These are phyloP conservation scores for Sungouiella thailandica DNA, from an alignment of 805 yeast species.

Conservation along the genomic window DNA sequence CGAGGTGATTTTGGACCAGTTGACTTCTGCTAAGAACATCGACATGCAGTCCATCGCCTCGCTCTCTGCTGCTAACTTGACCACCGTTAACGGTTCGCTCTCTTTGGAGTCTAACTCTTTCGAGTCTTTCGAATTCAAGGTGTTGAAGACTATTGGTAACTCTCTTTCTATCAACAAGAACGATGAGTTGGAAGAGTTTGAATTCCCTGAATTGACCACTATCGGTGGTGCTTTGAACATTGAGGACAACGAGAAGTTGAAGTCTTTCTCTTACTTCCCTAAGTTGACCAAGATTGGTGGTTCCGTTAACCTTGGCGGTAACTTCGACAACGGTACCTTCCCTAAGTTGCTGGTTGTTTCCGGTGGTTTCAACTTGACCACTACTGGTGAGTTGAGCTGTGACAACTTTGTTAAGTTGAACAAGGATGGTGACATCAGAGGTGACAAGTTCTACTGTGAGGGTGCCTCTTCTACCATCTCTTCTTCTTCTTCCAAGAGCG, in stretches of 20 bases:
- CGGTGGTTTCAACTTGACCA: slow-evolving; percentile 87
- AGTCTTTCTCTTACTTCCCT: slow-evolving; percentile 67
- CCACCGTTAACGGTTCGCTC: slow-evolving; percentile 72
- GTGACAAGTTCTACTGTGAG: slow-evolving; percentile 75
- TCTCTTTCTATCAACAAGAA: slow-evolving; percentile 74
- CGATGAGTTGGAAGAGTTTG: slow-evolving; percentile 61
- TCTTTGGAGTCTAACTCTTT: slow-evolving; percentile 74
- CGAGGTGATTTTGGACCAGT: slow-evolving; percentile 60
- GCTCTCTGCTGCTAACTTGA: slow-evolving; percentile 63
- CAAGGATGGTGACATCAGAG: slow-evolving; percentile 79
- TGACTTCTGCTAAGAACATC: slow-evolving; percentile 83
- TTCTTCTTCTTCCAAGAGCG: slow-evolving; percentile 38
- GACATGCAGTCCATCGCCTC: slow-evolving; percentile 77
- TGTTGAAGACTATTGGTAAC: slow-evolving; percentile 66
- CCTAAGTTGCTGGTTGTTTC: slow-evolving; percentile 69
- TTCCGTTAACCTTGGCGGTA: slow-evolving; percentile 78
- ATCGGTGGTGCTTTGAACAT: slow-evolving; percentile 93
- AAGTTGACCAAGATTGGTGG: slow-evolving; percentile 74
- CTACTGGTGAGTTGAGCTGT: slow-evolving; percentile 81
- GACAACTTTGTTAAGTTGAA: slow-evolving; percentile 64
- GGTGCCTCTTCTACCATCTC: slow-evolving; percentile 39
- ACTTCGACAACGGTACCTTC: slow-evolving; percentile 74
- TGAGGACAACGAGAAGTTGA: slow-evolving; percentile 76
- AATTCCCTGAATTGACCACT: slow-evolving; percentile 62
- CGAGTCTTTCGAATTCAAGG: slow-evolving; percentile 48